Base-by-base conservation (phyloP, 2,329 filamentous ascomycete species). In the Microdochium trichocladiopsis region DNA sequence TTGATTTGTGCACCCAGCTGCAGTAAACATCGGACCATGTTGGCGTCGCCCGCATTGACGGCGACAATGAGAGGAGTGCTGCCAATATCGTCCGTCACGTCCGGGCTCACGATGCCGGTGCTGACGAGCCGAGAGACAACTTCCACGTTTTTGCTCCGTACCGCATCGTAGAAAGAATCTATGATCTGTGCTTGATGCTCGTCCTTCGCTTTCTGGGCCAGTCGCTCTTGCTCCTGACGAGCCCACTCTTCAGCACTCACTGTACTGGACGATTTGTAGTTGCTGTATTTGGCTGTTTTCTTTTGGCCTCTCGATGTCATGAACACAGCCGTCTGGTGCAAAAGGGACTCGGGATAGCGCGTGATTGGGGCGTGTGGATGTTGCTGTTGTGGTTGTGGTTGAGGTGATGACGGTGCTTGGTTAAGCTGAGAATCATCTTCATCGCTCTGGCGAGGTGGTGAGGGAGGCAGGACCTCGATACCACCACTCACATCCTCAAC, bases 1-100 rank as follows among this genome's bases (percentile, higher is more conserved):
- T 72, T 57, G 28, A 70, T 62, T 1, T 56, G 58, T 2, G 72
- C 70, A 22, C 72, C 71, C 5, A 71, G 65, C 0, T 45, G 41
- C 4, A 69, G 52, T 6, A 74, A 64, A 3, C 52, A 50, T 28
- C 69, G 67, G 1, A 71, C 63, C 62, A 68, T 69, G 49, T 58
- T 55, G 1, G 60, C 56, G 31, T 60, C 59, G 33, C 67, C 62
- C 1, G 47, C 55, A 25, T 60, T 52, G n/a, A 72, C 61, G 23
- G 71, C 69, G 1, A 64, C 62, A 11, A 72, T 58, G 25, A 73
- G 61, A 1, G 71, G 69, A 2, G 70, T 72, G 25, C 62, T 56
- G 18, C 65, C 63, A 3, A 21, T 36, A 5, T 10, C 11, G 52
- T 58, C 57, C 23, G 64, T 61, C 2, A 65, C 62, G 58, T 72